Percentiles rank a stretch among this genome's conserved stretches.
These are phyloP conservation scores for Psophocarpus tetragonolobus DNA, from an alignment of 306 rosid species.

Conservation along the genomic window DNA sequence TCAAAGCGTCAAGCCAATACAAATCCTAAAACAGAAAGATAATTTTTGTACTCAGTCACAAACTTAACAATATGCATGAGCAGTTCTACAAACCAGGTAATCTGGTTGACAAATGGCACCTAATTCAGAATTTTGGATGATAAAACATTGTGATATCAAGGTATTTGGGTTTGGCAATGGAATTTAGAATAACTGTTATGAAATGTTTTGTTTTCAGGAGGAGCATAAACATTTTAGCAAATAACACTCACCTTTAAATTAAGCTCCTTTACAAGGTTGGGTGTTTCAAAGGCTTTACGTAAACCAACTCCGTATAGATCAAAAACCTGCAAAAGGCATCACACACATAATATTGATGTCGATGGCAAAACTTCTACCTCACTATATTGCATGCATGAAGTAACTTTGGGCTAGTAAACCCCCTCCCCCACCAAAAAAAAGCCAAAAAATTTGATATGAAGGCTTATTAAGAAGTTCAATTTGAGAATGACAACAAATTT, in stretches of 20 bases:
- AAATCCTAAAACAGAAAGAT: neutral
- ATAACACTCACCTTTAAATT: constrained; percentile 60
- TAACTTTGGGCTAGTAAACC: neutral
- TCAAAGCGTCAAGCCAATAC: neutral
- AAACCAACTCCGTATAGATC: constrained; percentile 96
- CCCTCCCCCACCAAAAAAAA: neutral
- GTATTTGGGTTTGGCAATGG: neutral
- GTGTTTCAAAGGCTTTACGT: constrained; percentile 59
- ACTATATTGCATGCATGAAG: constrained; percentile 4
- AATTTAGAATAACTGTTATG: neutral
- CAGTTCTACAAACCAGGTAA: neutral
- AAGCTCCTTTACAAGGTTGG: constrained; percentile 78
- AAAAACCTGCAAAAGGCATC: constrained; percentile 67
- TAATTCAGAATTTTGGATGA: neutral
- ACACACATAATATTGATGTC: constrained; percentile 7
- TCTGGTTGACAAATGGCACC: neutral
- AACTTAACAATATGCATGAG: neutral
- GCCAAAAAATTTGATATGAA: neutral
- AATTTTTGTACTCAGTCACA: neutral
- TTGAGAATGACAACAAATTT: neutral
- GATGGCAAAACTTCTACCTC: constrained; percentile 4
- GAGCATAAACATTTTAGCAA: neutral
- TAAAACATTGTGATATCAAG: neutral
- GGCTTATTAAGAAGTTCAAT: neutral
- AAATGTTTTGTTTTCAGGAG: neutral